Base-by-base conservation (phyloP, 2,329 filamentous ascomycete genomes). In the Fusarium napiforme region DNA sequence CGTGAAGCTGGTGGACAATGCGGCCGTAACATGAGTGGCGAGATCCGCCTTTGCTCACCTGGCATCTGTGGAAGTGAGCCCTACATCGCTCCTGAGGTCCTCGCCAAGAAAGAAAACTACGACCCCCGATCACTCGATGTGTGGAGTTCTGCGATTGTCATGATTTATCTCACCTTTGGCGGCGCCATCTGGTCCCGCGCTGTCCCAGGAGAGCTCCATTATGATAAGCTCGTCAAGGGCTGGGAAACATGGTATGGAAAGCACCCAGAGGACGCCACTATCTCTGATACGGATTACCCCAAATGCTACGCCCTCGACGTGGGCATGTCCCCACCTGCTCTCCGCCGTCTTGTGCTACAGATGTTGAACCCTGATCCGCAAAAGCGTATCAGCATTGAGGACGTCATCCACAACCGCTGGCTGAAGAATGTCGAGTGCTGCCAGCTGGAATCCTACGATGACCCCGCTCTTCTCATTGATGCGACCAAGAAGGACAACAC, bases 21-120 rank as follows among this genome's bases (percentile, higher is more conserved):
- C 81, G 93, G 92, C 53, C 88, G 89, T 78, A 89, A 91, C 73
- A 94, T 95, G 89, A 88, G 87, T 36, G 88, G 87, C 34, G 90
- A 92, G 9, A 81, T 94, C 14, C 90, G 93, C 43, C 86, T 92
- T 39, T 96, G 93, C 81, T 85, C 88, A 47, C 93, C 94, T 9
- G 94, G 93, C 26, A 93, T 97, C 74, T 96, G 94, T 80, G 94
- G 94, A 71, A 96, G 93, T 78, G 86, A 93, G 77, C 94, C 94
- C 4, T 97, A 97, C 81, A 95, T 96, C 77, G 93, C 94, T 1
- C 95, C 95, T 3, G 94, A 97, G 81, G 93, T 97, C 9, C 85
- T 96, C 40, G 87, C 86, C 50, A 93, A 93, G 85, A 85, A 90
- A 71, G 82, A 84, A 77, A 82, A 86, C 58, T 91, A 88, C 77